These are phyloP conservation scores for Apiotrichum porosum DNA, from an alignment of 1,284 basidiomycete species.

Conservation along the genomic window DNA sequence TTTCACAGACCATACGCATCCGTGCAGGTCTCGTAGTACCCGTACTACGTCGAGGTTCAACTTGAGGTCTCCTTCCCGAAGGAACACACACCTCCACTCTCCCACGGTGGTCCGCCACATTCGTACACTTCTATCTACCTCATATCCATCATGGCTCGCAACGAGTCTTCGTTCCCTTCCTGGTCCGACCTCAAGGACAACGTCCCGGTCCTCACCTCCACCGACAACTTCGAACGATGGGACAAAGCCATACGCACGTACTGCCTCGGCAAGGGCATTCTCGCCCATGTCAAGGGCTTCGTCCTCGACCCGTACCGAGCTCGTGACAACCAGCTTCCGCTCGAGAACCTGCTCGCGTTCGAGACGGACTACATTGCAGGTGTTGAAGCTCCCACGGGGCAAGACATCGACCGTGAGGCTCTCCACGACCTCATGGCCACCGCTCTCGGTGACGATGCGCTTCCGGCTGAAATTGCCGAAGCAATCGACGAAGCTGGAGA, in stretches of 20 bases:
- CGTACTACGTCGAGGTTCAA: too few relatives aligned
- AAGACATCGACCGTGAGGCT: not conserved
- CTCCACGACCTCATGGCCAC: not conserved
- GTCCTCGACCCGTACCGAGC: not conserved
- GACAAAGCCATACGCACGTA: not conserved
- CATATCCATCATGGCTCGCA: too few relatives aligned
- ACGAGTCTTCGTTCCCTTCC: too few relatives aligned
- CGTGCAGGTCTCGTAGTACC: too few relatives aligned
- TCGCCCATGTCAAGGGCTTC: not conserved
- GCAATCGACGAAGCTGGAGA: too few relatives aligned
- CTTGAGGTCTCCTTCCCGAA: too few relatives aligned
- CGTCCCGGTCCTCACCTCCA: not conserved
- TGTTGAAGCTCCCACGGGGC: not conserved
- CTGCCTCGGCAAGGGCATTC: not conserved
- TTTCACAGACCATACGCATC: too few relatives aligned
- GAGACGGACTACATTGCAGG: too few relatives aligned
- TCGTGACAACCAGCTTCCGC: not conserved
- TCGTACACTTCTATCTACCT: too few relatives aligned
- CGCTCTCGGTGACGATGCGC: not conserved
- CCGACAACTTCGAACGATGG: conserved; percentile 3
- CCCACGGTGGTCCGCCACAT: too few relatives aligned
- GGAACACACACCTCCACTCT: too few relatives aligned
- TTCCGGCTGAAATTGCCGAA: not conserved
- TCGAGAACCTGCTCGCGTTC: too few relatives aligned
- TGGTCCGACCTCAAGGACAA: not conserved